Conservation (phyloP, 495 filamentous ascomycete species). For the Aspergillus avenaceus region DNA sequence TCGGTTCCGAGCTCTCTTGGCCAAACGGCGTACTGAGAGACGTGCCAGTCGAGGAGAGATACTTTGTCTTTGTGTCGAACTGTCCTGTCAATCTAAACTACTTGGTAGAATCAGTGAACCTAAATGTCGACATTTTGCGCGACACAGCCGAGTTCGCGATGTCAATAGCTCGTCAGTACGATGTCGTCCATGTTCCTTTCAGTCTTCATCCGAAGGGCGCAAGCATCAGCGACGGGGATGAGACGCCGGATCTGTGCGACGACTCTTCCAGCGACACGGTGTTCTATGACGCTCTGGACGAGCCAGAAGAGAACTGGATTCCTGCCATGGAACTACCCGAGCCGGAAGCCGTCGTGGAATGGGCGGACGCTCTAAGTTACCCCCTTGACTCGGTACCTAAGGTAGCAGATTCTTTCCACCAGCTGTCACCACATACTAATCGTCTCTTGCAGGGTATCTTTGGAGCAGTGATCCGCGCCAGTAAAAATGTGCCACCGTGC, state of each 20-base stretch:
- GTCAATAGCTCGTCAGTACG: background rate
- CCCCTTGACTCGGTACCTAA: background rate
- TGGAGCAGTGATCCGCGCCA: background rate
- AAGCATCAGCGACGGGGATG: background rate
- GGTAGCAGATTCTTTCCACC: too few species aligned
- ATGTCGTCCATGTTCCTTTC: conserved; percentile 1
- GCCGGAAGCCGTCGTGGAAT: background rate
- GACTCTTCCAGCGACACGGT: background rate
- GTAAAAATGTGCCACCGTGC: background rate
- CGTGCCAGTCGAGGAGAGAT: background rate
- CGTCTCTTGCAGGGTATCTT: background rate
- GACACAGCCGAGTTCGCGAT: background rate
- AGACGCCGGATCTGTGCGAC: background rate
- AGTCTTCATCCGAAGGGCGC: background rate
- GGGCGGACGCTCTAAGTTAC: background rate
- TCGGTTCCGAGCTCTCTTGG: background rate
- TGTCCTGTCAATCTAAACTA: background rate
- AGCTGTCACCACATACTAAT: background rate
- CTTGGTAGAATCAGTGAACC: background rate
- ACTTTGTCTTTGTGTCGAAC: background rate
- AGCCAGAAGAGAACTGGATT: background rate
- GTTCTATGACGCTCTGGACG: background rate
- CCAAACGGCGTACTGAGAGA: background rate
- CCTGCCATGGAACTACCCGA: background rate
- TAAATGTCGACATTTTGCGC: background rate